phyloP scores from a whole-genome alignment of 176 grass and related monocot species.

The Zizania latifolia region DNA sequence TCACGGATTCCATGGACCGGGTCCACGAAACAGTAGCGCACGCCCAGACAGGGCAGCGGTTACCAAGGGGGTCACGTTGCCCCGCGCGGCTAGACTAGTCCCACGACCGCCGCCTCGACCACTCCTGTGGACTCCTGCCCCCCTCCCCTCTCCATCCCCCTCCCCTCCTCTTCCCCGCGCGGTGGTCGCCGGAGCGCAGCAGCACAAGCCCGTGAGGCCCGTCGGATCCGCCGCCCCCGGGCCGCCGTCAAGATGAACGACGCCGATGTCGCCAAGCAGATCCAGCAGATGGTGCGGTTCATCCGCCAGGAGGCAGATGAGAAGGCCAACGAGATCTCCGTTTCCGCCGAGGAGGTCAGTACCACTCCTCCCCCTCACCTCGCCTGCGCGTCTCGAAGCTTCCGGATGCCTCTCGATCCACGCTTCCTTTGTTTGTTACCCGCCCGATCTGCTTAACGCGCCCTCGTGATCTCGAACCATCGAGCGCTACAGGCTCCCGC shows the following conservation, averaged over 20 bases:
- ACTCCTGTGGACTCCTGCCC: slow-evolving; percentile 44
- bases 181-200: slow-evolving; percentile 25
- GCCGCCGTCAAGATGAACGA: slow-evolving; percentile 79
- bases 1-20: slow-evolving; percentile 32
- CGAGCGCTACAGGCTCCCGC: background rate
- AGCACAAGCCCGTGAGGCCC: slow-evolving; percentile 10
- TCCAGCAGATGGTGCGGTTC: slow-evolving; percentile 99
- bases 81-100: slow-evolving; percentile 36
- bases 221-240: slow-evolving; percentile 20
- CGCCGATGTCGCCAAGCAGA: slow-evolving; percentile 92
- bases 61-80: slow-evolving; percentile 39
- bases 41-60: slow-evolving; percentile 38
- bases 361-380: background rate
- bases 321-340: slow-evolving; percentile 99
- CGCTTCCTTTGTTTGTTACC: background rate
- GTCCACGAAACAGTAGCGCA: slow-evolving; percentile 24
- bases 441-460: background rate
- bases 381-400: background rate
- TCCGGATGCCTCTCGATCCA: slow-evolving; percentile 3
- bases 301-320: slow-evolving; percentile 99
- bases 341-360: slow-evolving; percentile 89
- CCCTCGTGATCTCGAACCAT: slow-evolving; percentile 15
- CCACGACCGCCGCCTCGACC: slow-evolving; percentile 38
- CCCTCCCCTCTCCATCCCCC: background rate
- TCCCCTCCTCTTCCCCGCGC: background rate